Conservation (phyloP, 2,329 filamentous ascomycete species). For the Septoria linicola region DNA sequence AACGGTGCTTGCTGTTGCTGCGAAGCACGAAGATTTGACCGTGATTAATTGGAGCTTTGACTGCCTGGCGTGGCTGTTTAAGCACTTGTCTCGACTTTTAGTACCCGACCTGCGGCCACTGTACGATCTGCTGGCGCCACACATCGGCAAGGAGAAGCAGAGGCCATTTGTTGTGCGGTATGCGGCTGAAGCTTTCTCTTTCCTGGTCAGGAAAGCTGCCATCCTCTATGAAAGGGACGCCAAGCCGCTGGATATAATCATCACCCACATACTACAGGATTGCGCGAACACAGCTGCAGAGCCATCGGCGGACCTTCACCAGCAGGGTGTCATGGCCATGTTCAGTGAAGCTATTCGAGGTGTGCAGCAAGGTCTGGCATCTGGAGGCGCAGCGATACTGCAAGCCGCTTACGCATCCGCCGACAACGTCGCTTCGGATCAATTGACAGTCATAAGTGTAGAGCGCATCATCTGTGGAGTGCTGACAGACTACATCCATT, state of each 20-base stretch:
- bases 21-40: constrained; percentile 67
- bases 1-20: constrained; percentile 74
- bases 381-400: constrained; percentile 55
- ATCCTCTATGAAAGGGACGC: constrained; percentile 70
- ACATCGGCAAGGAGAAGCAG: constrained; percentile 78
- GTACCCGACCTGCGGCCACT: constrained; percentile 83
- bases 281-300: constrained; percentile 53
- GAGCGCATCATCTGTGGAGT: constrained; percentile 69
- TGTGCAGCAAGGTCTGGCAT: constrained; percentile 58
- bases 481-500: constrained; percentile 78
- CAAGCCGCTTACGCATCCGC: constrained; percentile 47
- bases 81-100: constrained; percentile 85
- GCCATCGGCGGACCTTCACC: constrained; percentile 61
- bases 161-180: constrained; percentile 88
- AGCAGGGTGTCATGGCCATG: constrained; percentile 86
- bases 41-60: constrained; percentile 99
- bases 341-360: constrained; percentile 77
- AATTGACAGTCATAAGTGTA: constrained; percentile 11
- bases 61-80: constrained; percentile 92
- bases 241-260: constrained; percentile 66
- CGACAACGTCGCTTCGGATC: constrained; percentile 21
- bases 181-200: constrained; percentile 91
- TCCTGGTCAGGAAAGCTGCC: constrained; percentile 85
- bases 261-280: constrained; percentile 70
- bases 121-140: constrained; percentile 75